Evolutionary conservation across 768 basidiomycete species (phyloP).

Genomic region (Suillus hirtellus): DNA sequence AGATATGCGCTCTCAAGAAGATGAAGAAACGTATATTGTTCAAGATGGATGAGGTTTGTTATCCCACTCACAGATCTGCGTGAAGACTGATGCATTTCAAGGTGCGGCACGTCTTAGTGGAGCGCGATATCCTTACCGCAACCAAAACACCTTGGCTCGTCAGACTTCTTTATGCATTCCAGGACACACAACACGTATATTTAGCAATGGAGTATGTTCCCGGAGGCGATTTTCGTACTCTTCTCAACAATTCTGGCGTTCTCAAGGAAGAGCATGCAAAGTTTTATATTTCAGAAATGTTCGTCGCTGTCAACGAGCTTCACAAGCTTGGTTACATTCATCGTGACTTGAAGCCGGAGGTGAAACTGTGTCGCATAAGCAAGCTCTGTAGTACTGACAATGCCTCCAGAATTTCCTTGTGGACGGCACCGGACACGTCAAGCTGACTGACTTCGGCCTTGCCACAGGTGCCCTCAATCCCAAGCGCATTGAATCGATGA

Average conservation of each 20-base stretch:
- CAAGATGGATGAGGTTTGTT: slow-evolving; percentile 94
- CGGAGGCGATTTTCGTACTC: slow-evolving; percentile 96
- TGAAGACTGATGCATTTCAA: slow-evolving; percentile 29
- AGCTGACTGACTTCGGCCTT: slow-evolving; percentile 95
- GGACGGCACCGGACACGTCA: slow-evolving; percentile 94
- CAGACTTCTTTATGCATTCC: slow-evolving; percentile 92
- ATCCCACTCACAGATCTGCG: neutral
- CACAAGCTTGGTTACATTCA: slow-evolving; percentile 99
- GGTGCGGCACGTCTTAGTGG: slow-evolving; percentile 97
- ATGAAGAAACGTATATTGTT: slow-evolving; percentile 93
- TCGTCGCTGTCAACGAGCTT: slow-evolving; percentile 87
- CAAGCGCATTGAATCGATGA: slow-evolving; percentile 89
- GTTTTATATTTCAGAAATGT: slow-evolving; percentile 99
- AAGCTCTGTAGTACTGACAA: slow-evolving; percentile 1
- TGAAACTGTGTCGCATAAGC: slow-evolving; percentile 33
- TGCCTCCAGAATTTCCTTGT: slow-evolving; percentile 86
- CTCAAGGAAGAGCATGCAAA: slow-evolving; percentile 96
- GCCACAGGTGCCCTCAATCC: slow-evolving; percentile 97
- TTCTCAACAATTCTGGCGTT: slow-evolving; percentile 97
- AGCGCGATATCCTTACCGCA: slow-evolving; percentile 95
- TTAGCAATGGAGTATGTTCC: slow-evolving; percentile 99
- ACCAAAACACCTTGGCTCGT: slow-evolving; percentile 99
- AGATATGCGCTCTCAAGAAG: slow-evolving; percentile 96
- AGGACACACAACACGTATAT: slow-evolving; percentile 88
- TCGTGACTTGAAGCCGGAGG: slow-evolving; percentile 97